These are phyloP conservation scores for Paecilomyces niveus DNA, from an alignment of 2,329 filamentous ascomycete species.

Conservation along the genomic window DNA sequence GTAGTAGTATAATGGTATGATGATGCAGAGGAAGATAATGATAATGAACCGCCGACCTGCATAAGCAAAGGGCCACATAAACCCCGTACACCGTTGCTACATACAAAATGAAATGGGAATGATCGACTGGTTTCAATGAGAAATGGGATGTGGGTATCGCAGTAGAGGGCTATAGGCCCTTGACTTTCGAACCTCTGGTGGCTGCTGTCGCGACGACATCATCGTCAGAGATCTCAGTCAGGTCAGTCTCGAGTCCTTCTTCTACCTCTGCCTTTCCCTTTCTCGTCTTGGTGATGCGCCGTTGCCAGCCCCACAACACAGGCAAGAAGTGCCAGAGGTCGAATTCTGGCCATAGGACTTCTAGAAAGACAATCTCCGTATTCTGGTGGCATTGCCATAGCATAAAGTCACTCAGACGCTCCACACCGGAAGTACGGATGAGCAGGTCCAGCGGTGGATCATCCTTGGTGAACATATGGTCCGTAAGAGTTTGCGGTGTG, in stretches of 20 bases:
- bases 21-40: not conserved
- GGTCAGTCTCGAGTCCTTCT: slow-evolving; percentile 52
- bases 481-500: slow-evolving; percentile 70
- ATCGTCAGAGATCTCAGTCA: slow-evolving; percentile 19
- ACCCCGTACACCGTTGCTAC: not conserved
- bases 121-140: not conserved
- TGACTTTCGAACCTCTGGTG: slow-evolving; percentile 17
- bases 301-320: slow-evolving; percentile 84
- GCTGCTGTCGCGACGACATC: slow-evolving; percentile 11
- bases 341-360: slow-evolving; percentile 94
- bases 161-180: slow-evolving; percentile 18
- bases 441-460: slow-evolving; percentile 86
- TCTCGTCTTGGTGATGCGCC: slow-evolving; percentile 56
- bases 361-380: slow-evolving; percentile 85
- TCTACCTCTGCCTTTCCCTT: slow-evolving; percentile 53
- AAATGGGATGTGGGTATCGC: not conserved
- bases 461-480: slow-evolving; percentile 80
- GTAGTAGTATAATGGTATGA: not conserved
- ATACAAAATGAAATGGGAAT: not conserved
- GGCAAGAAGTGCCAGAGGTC: slow-evolving; percentile 90
- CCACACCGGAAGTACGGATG: slow-evolving; percentile 85
- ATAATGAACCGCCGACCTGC: not conserved
- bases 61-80: not conserved
- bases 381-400: slow-evolving; percentile 95
- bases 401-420: slow-evolving; percentile 94